These are phyloP conservation scores for Trametes cubensis DNA, from an alignment of 768 basidiomycete genomes.

Conservation along the genomic window DNA sequence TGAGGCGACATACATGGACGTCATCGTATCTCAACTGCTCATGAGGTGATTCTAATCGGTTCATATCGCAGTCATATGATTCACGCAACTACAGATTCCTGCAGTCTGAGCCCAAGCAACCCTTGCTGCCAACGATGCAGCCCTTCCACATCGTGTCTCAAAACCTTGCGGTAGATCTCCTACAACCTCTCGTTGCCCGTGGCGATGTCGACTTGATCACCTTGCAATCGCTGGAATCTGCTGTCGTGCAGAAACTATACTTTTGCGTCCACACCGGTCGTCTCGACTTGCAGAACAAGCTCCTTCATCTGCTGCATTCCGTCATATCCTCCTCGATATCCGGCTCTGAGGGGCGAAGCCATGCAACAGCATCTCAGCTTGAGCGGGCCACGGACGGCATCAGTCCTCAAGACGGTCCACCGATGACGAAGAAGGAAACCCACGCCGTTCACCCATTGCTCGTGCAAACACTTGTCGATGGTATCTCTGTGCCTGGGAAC, in stretches of 20 bases:
- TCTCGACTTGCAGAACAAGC: slow-evolving; percentile 89
- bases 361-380: background rate
- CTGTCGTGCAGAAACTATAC: slow-evolving; percentile 76
- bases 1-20: slow-evolving; percentile 76
- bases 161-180: slow-evolving; percentile 72
- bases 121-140: slow-evolving; percentile 53
- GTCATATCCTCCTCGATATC: slow-evolving; percentile 68
- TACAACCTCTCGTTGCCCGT: slow-evolving; percentile 80
- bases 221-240: slow-evolving; percentile 68
- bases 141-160: slow-evolving; percentile 69
- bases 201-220: slow-evolving; percentile 71
- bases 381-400: slow-evolving; percentile 18
- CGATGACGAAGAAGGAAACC: slow-evolving; percentile 34
- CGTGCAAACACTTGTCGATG: slow-evolving; percentile 79
- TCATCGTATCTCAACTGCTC: slow-evolving; percentile 65
- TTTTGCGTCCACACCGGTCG: slow-evolving; percentile 66
- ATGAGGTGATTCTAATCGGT: slow-evolving; percentile 54
- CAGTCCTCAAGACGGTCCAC: slow-evolving; percentile 17
- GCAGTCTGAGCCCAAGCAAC: slow-evolving; percentile 71
- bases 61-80: background rate
- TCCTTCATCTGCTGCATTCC: slow-evolving; percentile 88
- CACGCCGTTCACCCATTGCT: slow-evolving; percentile 72
- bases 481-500: slow-evolving; percentile 68
- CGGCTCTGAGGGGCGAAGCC: slow-evolving; percentile 32
- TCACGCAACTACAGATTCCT: slow-evolving; percentile 53